phyloP scores from a whole-genome alignment of 2,329 filamentous ascomycete genomes.

The Arthrobotrys musiformis region DNA sequence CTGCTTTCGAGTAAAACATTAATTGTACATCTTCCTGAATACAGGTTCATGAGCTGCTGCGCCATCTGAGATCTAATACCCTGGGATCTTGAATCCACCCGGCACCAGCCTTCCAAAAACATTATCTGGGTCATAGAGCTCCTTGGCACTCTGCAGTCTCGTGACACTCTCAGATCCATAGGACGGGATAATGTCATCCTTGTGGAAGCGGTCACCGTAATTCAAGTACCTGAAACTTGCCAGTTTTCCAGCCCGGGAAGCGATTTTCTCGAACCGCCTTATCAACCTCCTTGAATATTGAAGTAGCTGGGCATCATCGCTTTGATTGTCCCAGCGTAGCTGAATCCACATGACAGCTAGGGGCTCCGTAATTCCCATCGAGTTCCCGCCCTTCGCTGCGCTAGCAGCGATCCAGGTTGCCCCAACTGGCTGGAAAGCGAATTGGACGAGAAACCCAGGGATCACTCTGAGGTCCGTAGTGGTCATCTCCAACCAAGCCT shows the following conservation, averaged over 20 bases:
- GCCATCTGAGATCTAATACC: too few relatives aligned
- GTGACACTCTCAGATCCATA: background rate
- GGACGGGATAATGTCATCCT: background rate
- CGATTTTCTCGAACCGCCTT: slow-evolving; percentile 56
- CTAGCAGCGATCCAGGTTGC: slow-evolving; percentile 13
- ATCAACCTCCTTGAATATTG: background rate
- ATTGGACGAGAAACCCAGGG: background rate
- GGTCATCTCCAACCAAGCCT: background rate
- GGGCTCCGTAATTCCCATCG: slow-evolving; percentile 5
- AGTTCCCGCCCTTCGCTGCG: slow-evolving; percentile 30
- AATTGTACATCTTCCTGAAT: background rate
- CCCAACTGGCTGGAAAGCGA: slow-evolving; percentile 44
- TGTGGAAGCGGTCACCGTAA: background rate
- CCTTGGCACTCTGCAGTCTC: background rate
- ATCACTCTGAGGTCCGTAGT: background rate
- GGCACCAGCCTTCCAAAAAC: background rate
- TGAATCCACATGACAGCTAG: background rate
- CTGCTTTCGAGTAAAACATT: background rate
- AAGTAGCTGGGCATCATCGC: slow-evolving; percentile 18
- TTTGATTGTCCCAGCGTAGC: background rate
- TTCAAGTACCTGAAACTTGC: background rate
- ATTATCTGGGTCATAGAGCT: background rate
- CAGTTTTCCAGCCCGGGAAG: slow-evolving; percentile 58
- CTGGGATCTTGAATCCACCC: background rate
- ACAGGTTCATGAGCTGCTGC: background rate